Evolutionary conservation across 768 basidiomycete genomes (phyloP).

Genomic region (Mycena belliarum): DNA sequence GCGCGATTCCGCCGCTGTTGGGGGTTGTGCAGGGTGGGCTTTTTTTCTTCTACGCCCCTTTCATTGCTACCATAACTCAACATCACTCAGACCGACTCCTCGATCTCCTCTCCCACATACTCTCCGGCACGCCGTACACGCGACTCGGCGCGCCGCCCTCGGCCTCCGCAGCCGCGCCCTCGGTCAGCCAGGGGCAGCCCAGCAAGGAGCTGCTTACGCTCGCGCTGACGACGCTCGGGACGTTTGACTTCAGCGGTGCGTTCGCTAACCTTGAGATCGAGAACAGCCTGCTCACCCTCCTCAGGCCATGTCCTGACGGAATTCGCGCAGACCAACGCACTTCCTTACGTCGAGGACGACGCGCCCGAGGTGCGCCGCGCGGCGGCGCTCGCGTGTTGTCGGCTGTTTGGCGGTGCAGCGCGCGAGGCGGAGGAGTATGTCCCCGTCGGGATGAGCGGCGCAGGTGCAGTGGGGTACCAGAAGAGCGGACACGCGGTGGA

Average conservation of each 20-base stretch:
- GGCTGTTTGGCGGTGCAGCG: conserved; percentile 74
- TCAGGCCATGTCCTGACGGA: conserved; percentile 94
- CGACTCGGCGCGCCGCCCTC: conserved; percentile 84
- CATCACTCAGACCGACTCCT: conserved; percentile 74
- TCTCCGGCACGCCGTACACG: conserved; percentile 84
- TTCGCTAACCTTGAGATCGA: not conserved
- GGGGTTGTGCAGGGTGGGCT: conserved; percentile 85
- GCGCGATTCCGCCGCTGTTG: conserved; percentile 85
- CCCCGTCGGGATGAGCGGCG: not conserved
- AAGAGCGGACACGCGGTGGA: conserved; percentile 96
- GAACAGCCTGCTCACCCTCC: too few species aligned
- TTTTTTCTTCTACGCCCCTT: not conserved
- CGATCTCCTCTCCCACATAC: conserved; percentile 79
- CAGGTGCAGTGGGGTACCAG: conserved; percentile 69
- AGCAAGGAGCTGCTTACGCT: conserved; percentile 64
- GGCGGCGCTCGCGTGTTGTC: conserved; percentile 90
- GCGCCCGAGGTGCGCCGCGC: conserved; percentile 84
- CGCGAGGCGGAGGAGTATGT: not conserved
- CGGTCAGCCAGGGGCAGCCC: conserved; percentile 24
- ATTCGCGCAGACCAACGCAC: conserved; percentile 87
- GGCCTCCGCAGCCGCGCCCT: conserved; percentile 23
- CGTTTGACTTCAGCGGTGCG: conserved; percentile 92
- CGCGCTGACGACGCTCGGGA: conserved; percentile 83
- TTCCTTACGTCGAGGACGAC: conserved; percentile 95
- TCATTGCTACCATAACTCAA: too few species aligned